phyloP scores from a whole-genome alignment of 306 rosid species.

The Comarum palustre region DNA sequence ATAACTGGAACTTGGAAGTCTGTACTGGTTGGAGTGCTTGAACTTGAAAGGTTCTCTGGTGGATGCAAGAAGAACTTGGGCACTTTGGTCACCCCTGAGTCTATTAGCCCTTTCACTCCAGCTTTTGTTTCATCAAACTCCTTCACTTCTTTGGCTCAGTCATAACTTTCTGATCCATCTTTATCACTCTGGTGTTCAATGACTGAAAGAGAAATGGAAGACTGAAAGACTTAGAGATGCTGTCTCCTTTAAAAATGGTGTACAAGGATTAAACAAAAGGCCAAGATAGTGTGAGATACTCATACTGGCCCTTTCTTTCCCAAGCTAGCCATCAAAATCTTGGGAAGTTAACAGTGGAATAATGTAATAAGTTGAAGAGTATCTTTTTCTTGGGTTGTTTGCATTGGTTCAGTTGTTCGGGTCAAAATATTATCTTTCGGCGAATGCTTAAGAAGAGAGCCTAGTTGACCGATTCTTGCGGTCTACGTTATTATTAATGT shows the following conservation, averaged over 20 bases:
- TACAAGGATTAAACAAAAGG: constrained; percentile 16
- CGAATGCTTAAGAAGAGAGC: no score
- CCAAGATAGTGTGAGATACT: constrained; percentile 39
- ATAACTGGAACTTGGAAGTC: constrained; percentile 52
- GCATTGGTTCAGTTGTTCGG: no score
- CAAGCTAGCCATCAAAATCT: constrained; percentile 8
- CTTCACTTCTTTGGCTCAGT: constrained; percentile 59
- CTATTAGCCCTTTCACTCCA: constrained; percentile 73
- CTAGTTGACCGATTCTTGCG: no score
- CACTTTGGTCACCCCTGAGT: constrained; percentile 52
- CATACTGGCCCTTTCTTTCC: constrained; percentile 24
- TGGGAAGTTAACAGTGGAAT: constrained; percentile 7
- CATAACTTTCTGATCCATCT: constrained; percentile 21
- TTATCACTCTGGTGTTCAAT: neutral
- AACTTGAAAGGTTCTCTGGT: constrained; percentile 21
- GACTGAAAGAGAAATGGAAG: neutral
- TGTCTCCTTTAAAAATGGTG: constrained; percentile 21
- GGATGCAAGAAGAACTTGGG: constrained; percentile 65
- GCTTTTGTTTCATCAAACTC: constrained; percentile 67
- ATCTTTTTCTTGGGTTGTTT: neutral
- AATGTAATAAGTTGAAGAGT: constrained; percentile 20
- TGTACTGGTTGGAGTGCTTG: neutral
- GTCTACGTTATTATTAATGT: no score
- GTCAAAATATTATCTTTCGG: no score
- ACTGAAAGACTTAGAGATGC: constrained; percentile 27